These are phyloP conservation scores for Fraxinus baroniana DNA, from an alignment of 305 asterid species.

Conservation along the genomic window DNA sequence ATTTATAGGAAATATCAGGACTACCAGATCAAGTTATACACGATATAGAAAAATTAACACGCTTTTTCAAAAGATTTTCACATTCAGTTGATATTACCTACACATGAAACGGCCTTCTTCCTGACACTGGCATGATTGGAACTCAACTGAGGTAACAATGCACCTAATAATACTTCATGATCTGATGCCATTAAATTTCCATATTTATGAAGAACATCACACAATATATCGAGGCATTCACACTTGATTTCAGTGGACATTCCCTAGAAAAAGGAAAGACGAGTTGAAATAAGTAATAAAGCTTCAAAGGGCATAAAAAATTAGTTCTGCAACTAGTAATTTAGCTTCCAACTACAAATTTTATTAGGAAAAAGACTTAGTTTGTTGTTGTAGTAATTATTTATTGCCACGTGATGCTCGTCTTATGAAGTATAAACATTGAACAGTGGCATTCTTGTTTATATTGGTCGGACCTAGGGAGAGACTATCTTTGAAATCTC, in stretches of 20 bases:
- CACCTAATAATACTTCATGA: slow-evolving; percentile 70
- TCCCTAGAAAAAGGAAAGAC: slow-evolving; percentile 42
- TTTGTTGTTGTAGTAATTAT: neutral
- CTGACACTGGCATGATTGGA: slow-evolving; percentile 94
- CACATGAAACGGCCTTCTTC: slow-evolving; percentile 90
- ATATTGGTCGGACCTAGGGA: neutral
- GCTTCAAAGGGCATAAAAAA: neutral
- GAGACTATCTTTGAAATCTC: slow-evolving; percentile 14
- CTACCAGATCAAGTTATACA: neutral
- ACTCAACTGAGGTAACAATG: slow-evolving; percentile 79
- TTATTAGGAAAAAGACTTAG: neutral
- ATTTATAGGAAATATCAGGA: slow-evolving; percentile 16
- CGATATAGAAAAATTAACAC: neutral
- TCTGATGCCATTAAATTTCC: slow-evolving; percentile 85
- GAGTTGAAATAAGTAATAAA: neutral
- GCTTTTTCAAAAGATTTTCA: neutral
- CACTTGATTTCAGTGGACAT: slow-evolving; percentile 90
- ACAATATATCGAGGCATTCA: slow-evolving; percentile 89
- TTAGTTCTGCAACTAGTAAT: neutral
- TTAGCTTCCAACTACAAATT: neutral
- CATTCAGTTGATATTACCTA: slow-evolving; percentile 58
- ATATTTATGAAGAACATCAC: slow-evolving; percentile 95
- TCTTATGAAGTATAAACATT: slow-evolving; percentile 4
- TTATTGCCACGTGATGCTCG: neutral
- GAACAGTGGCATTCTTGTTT: slow-evolving; percentile 3